A percentile compares a stretch with the other conserved stretches of the same genome.
These are phyloP conservation scores for Nemania abortiva DNA, from an alignment of 2,329 filamentous ascomycete genomes.

Conservation along the genomic window DNA sequence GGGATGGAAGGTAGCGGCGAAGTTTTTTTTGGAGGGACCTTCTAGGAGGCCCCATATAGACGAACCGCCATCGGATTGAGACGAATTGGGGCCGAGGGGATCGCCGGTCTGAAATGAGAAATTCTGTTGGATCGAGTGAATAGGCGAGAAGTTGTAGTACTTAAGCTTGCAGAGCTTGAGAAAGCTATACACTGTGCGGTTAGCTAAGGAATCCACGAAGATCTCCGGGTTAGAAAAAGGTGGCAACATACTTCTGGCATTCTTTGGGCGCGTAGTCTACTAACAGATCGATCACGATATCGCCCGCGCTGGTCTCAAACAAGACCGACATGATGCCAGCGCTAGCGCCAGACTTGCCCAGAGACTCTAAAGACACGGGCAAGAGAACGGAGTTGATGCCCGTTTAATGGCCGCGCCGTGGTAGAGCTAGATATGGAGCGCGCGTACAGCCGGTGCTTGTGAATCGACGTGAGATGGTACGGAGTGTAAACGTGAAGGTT, in stretches of 20 bases:
- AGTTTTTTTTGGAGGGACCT: slow-evolving; percentile 77
- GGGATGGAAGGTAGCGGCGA: slow-evolving; percentile 84
- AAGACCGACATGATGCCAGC: slow-evolving; percentile 83
- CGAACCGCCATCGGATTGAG: slow-evolving; percentile 89
- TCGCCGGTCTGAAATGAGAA: slow-evolving; percentile 98
- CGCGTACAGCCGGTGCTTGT: background rate
- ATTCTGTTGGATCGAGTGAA: slow-evolving; percentile 92
- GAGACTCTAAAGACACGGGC: no score
- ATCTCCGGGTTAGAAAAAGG: background rate
- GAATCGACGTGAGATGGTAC: background rate
- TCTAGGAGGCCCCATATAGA: slow-evolving; percentile 91
- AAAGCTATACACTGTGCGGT: slow-evolving; percentile 76
- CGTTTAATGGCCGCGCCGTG: background rate
- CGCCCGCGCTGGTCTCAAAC: slow-evolving; percentile 90
- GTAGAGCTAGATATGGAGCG: background rate
- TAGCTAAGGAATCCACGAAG: slow-evolving; percentile 54
- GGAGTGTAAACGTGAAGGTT: background rate
- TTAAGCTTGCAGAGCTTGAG: slow-evolving; percentile 98
- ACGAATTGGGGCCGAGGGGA: slow-evolving; percentile 85
- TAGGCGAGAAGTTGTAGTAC: slow-evolving; percentile 97
- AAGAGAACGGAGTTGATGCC: background rate
- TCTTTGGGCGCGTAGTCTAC: slow-evolving; percentile 89
- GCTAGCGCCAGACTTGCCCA: background rate
- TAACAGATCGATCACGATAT: slow-evolving; percentile 93
- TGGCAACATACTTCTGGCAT: slow-evolving; percentile 86